phyloP scores from a whole-genome alignment of 306 rosid genomes.

The Medicago truncatula region DNA sequence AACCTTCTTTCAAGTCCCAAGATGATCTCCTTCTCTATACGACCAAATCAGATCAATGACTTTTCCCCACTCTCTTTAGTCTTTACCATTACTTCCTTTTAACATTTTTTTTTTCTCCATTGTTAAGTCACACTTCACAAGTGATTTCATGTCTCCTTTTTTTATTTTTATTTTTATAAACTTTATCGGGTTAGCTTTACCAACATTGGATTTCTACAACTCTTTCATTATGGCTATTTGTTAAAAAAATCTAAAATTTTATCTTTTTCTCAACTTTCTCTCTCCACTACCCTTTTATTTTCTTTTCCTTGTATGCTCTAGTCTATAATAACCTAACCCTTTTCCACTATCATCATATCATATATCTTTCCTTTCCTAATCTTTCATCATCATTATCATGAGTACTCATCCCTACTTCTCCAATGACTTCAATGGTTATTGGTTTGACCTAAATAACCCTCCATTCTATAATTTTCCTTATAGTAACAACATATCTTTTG shows the following conservation, averaged over 20 bases:
- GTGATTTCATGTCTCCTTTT: slow-evolving; percentile 68
- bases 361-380: slow-evolving; percentile 8
- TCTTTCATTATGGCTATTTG: neutral
- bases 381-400: slow-evolving; percentile 59
- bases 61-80: slow-evolving; percentile 45
- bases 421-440: slow-evolving; percentile 54
- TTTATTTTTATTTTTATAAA: too few species aligned
- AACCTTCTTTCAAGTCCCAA: slow-evolving; percentile 73
- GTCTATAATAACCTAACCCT: slow-evolving; percentile 54
- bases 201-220: slow-evolving; percentile 60
- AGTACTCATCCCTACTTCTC: slow-evolving; percentile 60
- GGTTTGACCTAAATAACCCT: slow-evolving; percentile 59
- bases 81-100: slow-evolving; percentile 30
- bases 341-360: slow-evolving; percentile 29
- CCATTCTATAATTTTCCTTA: slow-evolving; percentile 47
- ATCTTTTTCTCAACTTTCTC: slow-evolving; percentile 47
- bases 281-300: slow-evolving; percentile 36
- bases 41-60: slow-evolving; percentile 31
- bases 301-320: slow-evolving; percentile 38
- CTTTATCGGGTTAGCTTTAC: slow-evolving; percentile 56
- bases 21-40: slow-evolving; percentile 37
- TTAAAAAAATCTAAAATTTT: slow-evolving; percentile 39
- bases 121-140: slow-evolving; percentile 72
- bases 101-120: slow-evolving; percentile 40
- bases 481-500: slow-evolving; percentile 31